Percentiles rank a stretch among this genome's conserved stretches.
Evolutionary conservation across 805 yeast genomes (phyloP).

Genomic region (Saturnispora bothae): DNA sequence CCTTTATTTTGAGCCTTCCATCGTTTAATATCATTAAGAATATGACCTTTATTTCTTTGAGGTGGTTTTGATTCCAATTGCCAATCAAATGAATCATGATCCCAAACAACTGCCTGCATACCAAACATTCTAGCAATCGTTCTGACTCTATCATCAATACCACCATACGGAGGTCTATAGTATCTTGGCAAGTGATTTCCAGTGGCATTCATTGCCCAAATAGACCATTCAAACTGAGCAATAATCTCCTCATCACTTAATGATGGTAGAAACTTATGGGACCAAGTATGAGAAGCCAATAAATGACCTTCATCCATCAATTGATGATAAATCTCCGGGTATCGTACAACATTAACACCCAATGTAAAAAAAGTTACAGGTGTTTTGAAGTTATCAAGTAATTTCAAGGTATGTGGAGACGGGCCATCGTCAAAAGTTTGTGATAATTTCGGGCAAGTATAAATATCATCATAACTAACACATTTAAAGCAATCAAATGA

Average conservation of each 20-base stretch:
- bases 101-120: slow-evolving; percentile 84
- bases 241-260: slow-evolving; percentile 70
- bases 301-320: slow-evolving; percentile 59
- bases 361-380: slow-evolving; percentile 76
- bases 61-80: slow-evolving; percentile 42
- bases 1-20: slow-evolving; percentile 36
- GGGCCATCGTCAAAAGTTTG: slow-evolving; percentile 98
- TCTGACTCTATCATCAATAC: slow-evolving; percentile 79
- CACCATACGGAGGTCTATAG: slow-evolving; percentile 97
- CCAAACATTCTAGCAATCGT: slow-evolving; percentile 75
- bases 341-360: slow-evolving; percentile 69
- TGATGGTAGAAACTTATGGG: slow-evolving; percentile 74
- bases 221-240: slow-evolving; percentile 89
- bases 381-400: slow-evolving; percentile 41
- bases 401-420: slow-evolving; percentile 51
- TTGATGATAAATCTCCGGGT: slow-evolving; percentile 59
- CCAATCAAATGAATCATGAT: slow-evolving; percentile 83
- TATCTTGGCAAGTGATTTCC: slow-evolving; percentile 78
- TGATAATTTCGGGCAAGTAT: slow-evolving; percentile 60
- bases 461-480: slow-evolving; percentile 63
- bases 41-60: slow-evolving; percentile 37
- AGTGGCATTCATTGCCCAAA: slow-evolving; percentile 97
- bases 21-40: slow-evolving; percentile 41
- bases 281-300: slow-evolving; percentile 87
- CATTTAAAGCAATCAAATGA: slow-evolving; percentile 84